These are phyloP conservation scores for Trichoderma semiorbis DNA, from an alignment of 2,329 filamentous ascomycete genomes.

Conservation along the genomic window DNA sequence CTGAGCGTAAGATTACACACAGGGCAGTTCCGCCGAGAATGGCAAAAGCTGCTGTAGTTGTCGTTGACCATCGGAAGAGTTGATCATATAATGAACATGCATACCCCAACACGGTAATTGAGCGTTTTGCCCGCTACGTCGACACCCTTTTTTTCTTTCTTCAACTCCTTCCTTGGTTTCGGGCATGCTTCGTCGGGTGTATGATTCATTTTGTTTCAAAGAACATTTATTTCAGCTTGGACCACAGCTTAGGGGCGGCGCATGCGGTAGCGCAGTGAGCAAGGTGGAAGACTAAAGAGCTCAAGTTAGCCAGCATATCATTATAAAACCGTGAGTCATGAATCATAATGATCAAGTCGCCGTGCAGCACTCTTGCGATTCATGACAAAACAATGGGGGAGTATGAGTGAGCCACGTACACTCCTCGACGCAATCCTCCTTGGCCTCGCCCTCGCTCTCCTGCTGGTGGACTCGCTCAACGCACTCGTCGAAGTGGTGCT, in stretches of 20 bases:
- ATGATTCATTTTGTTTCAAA: neutral
- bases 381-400: neutral
- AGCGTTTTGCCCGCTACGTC: neutral
- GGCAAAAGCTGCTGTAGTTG: conserved; percentile 10
- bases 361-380: neutral
- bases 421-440: conserved; percentile 98
- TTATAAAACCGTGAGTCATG: too few species aligned
- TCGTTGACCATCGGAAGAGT: neutral
- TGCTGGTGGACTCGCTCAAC: conserved; percentile 75
- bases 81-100: neutral
- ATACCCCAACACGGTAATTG: neutral
- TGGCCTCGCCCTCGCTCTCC: conserved; percentile 66
- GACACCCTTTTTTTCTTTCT: neutral
- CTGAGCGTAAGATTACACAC: conserved; percentile 18
- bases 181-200: conserved; percentile 8
- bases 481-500: conserved; percentile 99
- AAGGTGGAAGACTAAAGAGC: conserved; percentile 87
- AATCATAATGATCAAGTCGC: neutral
- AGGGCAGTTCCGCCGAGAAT: neutral
- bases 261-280: conserved; percentile 91
- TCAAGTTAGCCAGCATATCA: conserved; percentile 1
- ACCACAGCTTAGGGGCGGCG: conserved; percentile 94
- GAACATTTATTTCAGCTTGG: conserved; percentile 74
- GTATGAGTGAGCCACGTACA: conserved; percentile 63
- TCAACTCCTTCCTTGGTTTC: neutral